Percentiles rank a stretch among this genome's conserved stretches.
These are phyloP conservation scores for Coniochaeta pulveracea DNA, from an alignment of 2,329 filamentous ascomycete genomes.

Conservation along the genomic window DNA sequence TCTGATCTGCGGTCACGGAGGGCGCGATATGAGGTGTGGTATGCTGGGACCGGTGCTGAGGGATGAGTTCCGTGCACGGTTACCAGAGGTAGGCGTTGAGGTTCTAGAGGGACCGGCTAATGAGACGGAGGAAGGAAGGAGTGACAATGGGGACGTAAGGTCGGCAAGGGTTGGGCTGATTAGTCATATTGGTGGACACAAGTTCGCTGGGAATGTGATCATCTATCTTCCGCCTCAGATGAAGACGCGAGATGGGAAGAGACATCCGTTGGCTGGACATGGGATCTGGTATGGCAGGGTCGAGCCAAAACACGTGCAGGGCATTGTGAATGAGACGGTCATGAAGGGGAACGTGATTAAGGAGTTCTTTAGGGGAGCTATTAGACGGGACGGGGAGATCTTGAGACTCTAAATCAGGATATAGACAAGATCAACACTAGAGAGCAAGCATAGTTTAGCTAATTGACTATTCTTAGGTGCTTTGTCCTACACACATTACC, in stretches of 20 bases:
- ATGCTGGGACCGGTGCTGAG: constrained; percentile 64
- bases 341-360: constrained; percentile 53
- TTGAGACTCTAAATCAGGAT: constrained; percentile 29
- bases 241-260: constrained; percentile 24
- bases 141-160: constrained; percentile 11
- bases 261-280: constrained; percentile 53
- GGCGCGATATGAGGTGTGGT: constrained; percentile 73
- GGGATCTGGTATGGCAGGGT: constrained; percentile 79
- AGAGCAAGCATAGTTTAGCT: no score
- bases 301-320: constrained; percentile 64
- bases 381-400: constrained; percentile 43
- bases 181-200: constrained; percentile 75
- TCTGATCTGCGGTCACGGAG: constrained; percentile 79
- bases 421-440: no score
- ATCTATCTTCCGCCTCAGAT: constrained; percentile 58
- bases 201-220: constrained; percentile 77
- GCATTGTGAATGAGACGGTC: constrained; percentile 62
- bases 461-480: no score
- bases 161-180: constrained; percentile 57
- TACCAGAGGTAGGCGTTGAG: constrained; percentile 36
- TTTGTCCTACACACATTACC: no score
- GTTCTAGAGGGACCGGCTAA: constrained; percentile 34
- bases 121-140: constrained; percentile 5
- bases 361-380: constrained; percentile 63
- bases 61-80: constrained; percentile 54